Percentiles rank a stretch among this genome's conserved stretches.
Conservation (phyloP, 2,329 filamentous ascomycete genomes). For the Trichoderma oligosporum region DNA sequence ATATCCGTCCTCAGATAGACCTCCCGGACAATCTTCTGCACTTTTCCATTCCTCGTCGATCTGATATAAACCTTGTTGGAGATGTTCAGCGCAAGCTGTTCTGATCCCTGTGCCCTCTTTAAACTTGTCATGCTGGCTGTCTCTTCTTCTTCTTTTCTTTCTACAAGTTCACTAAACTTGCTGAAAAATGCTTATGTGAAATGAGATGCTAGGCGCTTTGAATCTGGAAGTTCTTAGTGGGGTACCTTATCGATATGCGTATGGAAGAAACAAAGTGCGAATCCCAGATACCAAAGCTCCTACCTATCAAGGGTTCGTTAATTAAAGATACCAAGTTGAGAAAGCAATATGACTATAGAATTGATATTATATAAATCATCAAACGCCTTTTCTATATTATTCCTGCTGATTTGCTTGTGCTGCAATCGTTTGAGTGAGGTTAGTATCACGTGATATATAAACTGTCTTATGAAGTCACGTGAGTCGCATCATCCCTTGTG, state of each 20-base stretch:
- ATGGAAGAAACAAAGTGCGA: neutral
- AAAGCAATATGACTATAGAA: neutral
- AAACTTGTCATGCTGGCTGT: slow-evolving; percentile 57
- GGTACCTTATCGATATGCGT: slow-evolving; percentile 20
- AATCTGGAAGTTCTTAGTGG: slow-evolving; percentile 7
- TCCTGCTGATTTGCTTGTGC: neutral
- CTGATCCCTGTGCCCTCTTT: slow-evolving; percentile 53
- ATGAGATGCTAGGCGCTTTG: slow-evolving; percentile 5
- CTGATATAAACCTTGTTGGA: slow-evolving; percentile 95
- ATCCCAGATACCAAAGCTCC: neutral
- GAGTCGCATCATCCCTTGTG: neutral
- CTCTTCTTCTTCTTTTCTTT: neutral
- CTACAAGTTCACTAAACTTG: neutral
- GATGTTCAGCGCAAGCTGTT: slow-evolving; percentile 64
- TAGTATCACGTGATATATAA: neutral
- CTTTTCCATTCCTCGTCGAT: slow-evolving; percentile 92
- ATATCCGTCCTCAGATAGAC: slow-evolving; percentile 95
- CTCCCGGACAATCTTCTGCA: slow-evolving; percentile 97
- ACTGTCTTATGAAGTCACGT: neutral
- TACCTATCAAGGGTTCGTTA: neutral
- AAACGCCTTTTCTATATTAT: neutral
- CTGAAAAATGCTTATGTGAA: slow-evolving; percentile 18
- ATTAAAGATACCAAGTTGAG: neutral
- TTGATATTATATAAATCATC: neutral
- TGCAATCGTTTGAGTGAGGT: neutral